Conservation (phyloP, 2,329 filamentous ascomycete species). For the Penicillium occitanis region DNA sequence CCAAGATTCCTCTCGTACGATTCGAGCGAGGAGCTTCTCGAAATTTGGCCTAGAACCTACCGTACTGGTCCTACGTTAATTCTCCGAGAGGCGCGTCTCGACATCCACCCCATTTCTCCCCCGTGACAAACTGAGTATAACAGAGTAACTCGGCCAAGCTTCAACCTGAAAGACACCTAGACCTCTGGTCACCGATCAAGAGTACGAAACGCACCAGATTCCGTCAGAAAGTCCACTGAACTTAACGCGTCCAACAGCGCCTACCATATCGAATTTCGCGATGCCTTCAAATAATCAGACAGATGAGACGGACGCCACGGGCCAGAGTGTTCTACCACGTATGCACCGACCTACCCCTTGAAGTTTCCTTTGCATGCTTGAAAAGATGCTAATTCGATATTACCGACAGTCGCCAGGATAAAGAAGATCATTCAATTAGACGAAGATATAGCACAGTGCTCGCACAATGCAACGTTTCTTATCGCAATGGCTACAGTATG, state of each 20-base stretch:
- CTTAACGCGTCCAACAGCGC: background rate
- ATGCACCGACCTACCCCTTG: background rate
- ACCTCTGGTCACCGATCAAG: background rate
- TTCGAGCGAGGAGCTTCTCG: background rate
- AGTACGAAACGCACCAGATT: background rate
- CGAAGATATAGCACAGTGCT: slow-evolving; percentile 79
- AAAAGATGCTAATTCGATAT: background rate
- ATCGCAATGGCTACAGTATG: slow-evolving; percentile 84
- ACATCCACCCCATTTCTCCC: background rate
- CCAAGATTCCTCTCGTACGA: too few species aligned
- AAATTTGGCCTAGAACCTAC: background rate
- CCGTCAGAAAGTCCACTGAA: background rate
- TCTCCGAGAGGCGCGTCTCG: background rate
- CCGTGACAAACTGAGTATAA: background rate
- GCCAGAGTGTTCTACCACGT: slow-evolving; percentile 22
- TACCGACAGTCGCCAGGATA: slow-evolving; percentile 73
- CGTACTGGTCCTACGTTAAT: background rate
- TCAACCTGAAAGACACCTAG: background rate
- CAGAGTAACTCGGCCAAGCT: background rate
- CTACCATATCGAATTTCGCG: background rate
- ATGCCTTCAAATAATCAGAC: slow-evolving; percentile 16
- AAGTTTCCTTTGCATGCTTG: background rate
- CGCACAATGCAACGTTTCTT: slow-evolving; percentile 90
- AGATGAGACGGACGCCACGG: slow-evolving; percentile 13
- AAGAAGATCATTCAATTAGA: slow-evolving; percentile 94